phyloP scores from a whole-genome alignment of 257 asterid genomes.

The Solanum corneliomulleri region DNA sequence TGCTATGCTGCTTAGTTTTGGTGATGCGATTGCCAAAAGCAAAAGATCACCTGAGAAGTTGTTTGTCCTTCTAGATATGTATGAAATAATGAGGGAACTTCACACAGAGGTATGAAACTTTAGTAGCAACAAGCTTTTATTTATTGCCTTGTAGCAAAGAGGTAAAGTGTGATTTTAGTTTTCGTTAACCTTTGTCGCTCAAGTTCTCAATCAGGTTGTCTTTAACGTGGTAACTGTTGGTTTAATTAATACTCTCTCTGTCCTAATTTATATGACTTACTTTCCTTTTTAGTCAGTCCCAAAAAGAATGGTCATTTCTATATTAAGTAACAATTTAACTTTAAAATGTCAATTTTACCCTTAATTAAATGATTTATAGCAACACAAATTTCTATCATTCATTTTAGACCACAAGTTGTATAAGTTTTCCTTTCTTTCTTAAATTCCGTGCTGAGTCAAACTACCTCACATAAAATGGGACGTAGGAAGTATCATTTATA shows the following conservation, averaged over 20 bases:
- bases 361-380: too few relatives aligned
- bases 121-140: background rate
- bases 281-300: too few relatives aligned
- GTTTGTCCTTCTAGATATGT: conserved; percentile 95
- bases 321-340: too few relatives aligned
- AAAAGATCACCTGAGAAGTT: conserved; percentile 97
- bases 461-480: too few relatives aligned
- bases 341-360: too few relatives aligned
- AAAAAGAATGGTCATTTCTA: too few relatives aligned
- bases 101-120: conserved; percentile 61
- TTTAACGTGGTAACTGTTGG: background rate
- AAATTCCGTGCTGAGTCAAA: too few relatives aligned
- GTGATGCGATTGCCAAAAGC: conserved; percentile 98
- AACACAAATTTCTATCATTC: too few relatives aligned
- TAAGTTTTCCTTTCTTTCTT: too few relatives aligned
- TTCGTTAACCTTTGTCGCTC: background rate
- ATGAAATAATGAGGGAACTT: conserved; percentile 97
- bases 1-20: conserved; percentile 90
- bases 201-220: background rate
- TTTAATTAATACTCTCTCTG: background rate
- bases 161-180: background rate
- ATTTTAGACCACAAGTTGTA: too few relatives aligned
- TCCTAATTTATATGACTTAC: too few relatives aligned
- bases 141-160: background rate
- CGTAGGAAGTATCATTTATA: too few relatives aligned